phyloP scores from a whole-genome alignment of 2,329 filamentous ascomycete species.

The Fusarium xylarioides region DNA sequence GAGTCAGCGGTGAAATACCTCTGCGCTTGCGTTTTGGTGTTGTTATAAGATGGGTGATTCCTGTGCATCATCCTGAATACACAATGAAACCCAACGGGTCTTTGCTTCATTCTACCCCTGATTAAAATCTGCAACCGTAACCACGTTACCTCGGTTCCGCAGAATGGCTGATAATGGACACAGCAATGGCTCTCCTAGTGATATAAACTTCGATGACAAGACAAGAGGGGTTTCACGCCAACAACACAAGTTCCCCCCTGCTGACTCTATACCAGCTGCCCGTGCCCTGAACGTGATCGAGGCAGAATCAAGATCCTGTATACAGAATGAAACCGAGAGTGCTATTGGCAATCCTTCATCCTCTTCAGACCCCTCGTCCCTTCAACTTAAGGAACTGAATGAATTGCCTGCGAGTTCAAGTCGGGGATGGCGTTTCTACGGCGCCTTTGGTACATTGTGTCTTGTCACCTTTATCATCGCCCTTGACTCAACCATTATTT shows the following conservation, averaged over 20 bases:
- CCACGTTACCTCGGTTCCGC: background rate
- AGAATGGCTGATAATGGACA: background rate
- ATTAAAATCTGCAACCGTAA: background rate
- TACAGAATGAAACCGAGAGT: background rate
- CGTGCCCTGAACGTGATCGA: too few species aligned
- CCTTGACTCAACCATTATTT: constrained; percentile 40
- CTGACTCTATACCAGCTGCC: background rate
- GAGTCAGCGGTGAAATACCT: background rate
- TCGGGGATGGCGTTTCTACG: constrained; percentile 34
- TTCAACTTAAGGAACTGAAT: background rate
- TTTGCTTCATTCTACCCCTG: background rate
- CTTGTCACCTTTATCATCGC: constrained; percentile 38
- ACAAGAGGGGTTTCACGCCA: too few species aligned
- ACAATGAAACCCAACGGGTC: background rate
- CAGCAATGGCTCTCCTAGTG: background rate
- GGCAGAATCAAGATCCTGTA: background rate
- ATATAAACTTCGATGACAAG: background rate
- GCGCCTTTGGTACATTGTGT: constrained; percentile 38
- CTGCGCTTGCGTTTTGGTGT: background rate
- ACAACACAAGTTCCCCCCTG: background rate
- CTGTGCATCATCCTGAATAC: background rate
- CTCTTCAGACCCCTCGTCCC: background rate
- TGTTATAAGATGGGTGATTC: background rate
- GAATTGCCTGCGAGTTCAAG: background rate
- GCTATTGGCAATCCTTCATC: background rate